These are phyloP conservation scores for Corynespora cassiicola DNA, from an alignment of 2,329 filamentous ascomycete species.

Conservation along the genomic window DNA sequence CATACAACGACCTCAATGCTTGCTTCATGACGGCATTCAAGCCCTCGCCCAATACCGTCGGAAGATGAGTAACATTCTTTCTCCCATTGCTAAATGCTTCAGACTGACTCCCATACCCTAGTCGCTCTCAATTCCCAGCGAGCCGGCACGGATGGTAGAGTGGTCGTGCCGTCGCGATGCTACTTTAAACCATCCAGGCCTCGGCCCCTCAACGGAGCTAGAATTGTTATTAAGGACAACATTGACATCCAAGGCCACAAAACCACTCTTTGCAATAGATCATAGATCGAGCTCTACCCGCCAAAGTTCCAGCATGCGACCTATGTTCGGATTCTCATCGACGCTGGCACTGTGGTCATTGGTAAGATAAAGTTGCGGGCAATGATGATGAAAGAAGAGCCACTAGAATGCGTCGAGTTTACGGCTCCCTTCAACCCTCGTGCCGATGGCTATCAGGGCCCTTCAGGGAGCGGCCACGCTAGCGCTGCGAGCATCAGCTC, in stretches of 20 bases:
- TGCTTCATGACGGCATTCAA: conserved; percentile 5
- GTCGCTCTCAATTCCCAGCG: background rate
- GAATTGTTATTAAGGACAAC: conserved; percentile 23
- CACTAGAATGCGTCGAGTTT: conserved; percentile 6
- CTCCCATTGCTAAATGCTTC: background rate
- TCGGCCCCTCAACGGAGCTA: conserved; percentile 37
- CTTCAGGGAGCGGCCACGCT: conserved; percentile 7
- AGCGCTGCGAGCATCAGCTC: conserved; percentile 2
- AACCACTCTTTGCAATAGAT: conserved; percentile 12
- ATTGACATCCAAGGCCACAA: conserved; percentile 11
- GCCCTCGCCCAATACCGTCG: background rate
- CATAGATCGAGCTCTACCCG: conserved; percentile 12
- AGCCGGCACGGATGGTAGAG: conserved; percentile 1
- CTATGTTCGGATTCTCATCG: conserved; percentile 6
- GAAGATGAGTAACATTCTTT: conserved; percentile 5
- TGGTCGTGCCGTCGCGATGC: conserved; percentile 7
- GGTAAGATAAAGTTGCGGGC: conserved; percentile 59
- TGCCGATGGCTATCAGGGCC: conserved; percentile 24
- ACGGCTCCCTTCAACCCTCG: conserved; percentile 28
- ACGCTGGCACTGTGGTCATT: conserved; percentile 45
- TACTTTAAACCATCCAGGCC: conserved; percentile 8
- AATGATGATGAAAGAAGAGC: conserved; percentile 40
- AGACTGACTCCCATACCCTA: conserved; percentile 2
- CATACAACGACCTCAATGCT: conserved; percentile 3
- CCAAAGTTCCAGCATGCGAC: conserved; percentile 35